phyloP scores from a whole-genome alignment of 2,329 filamentous ascomycete genomes.

The Exophiala lecanii-corni region DNA sequence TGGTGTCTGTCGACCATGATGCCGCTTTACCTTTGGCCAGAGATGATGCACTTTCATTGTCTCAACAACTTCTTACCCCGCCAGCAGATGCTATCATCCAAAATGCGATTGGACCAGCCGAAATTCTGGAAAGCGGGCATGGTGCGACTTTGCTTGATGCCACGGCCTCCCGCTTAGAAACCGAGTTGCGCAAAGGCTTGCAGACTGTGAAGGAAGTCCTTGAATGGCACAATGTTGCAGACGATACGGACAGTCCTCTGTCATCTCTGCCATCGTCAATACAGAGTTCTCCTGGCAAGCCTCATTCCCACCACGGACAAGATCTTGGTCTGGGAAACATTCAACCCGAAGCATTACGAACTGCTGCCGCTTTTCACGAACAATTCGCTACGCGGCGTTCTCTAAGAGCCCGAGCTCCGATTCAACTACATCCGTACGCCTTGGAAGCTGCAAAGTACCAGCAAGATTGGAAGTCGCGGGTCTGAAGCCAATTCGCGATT shows the following conservation, averaged over 20 bases:
- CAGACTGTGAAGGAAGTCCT: conserved; percentile 16
- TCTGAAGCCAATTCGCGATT: too few relatives aligned
- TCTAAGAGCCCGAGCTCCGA: conserved; percentile 43
- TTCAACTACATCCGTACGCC: conserved; percentile 46
- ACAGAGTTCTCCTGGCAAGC: conserved; percentile 5
- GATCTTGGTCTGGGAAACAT: not conserved
- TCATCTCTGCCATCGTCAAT: conserved; percentile 18
- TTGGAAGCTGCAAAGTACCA: conserved; percentile 44
- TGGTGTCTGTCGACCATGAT: not conserved
- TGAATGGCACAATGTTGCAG: conserved; percentile 1
- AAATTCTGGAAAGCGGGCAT: too few relatives aligned
- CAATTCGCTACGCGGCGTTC: too few relatives aligned
- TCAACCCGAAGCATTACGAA: not conserved
- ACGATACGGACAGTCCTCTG: conserved; percentile 21
- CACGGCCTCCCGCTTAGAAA: conserved; percentile 8
- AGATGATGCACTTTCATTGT: not conserved
- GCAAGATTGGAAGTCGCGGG: conserved; percentile 35
- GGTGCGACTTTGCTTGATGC: too few relatives aligned
- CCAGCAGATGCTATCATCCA: not conserved
- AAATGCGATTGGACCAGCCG: not conserved
- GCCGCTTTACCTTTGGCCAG: not conserved
- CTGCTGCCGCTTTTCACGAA: not conserved
- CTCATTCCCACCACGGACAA: not conserved
- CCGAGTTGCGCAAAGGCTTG: conserved; percentile 17
- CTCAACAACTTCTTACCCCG: not conserved